Percentiles rank a stretch among this genome's conserved stretches.
These are phyloP conservation scores for Phoma sp. DNA, from an alignment of 2,329 filamentous ascomycete genomes.

Conservation along the genomic window DNA sequence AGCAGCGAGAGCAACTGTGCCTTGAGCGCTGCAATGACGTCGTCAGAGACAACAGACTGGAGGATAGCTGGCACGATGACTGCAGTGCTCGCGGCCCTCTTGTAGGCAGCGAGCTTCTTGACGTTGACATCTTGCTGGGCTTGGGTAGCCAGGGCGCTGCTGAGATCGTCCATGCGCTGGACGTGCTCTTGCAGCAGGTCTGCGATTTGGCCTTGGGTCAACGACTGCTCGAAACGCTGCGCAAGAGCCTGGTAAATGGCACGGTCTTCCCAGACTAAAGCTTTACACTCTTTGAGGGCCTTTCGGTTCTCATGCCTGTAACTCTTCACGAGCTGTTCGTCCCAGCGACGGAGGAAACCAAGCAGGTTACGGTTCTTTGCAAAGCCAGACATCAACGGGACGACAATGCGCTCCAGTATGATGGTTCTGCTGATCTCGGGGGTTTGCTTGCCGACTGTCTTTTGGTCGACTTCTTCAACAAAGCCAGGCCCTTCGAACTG, in stretches of 20 bases:
- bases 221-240: slow-evolving; percentile 36
- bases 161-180: slow-evolving; percentile 26
- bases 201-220: slow-evolving; percentile 43
- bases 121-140: slow-evolving; percentile 24
- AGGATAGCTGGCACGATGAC: slow-evolving; percentile 39
- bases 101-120: slow-evolving; percentile 28
- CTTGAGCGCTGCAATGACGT: slow-evolving; percentile 28
- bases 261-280: slow-evolving; percentile 41
- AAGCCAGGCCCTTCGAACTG: slow-evolving; percentile 21
- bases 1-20: slow-evolving; percentile 32
- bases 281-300: slow-evolving; percentile 22
- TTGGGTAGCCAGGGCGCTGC: slow-evolving; percentile 18
- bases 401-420: slow-evolving; percentile 29
- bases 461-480: slow-evolving; percentile 2
- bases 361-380: slow-evolving; percentile 43
- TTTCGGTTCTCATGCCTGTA: slow-evolving; percentile 25
- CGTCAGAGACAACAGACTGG: slow-evolving; percentile 33
- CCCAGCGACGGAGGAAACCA: slow-evolving; percentile 46
- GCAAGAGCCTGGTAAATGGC: slow-evolving; percentile 30
- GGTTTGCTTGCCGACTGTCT: neutral
- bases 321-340: slow-evolving; percentile 37
- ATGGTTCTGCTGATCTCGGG: neutral
- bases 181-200: slow-evolving; percentile 38
- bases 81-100: slow-evolving; percentile 36
- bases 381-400: slow-evolving; percentile 44